Conservation (phyloP, 805 yeast genomes). For the Cyberlindnera subsufficiens region DNA sequence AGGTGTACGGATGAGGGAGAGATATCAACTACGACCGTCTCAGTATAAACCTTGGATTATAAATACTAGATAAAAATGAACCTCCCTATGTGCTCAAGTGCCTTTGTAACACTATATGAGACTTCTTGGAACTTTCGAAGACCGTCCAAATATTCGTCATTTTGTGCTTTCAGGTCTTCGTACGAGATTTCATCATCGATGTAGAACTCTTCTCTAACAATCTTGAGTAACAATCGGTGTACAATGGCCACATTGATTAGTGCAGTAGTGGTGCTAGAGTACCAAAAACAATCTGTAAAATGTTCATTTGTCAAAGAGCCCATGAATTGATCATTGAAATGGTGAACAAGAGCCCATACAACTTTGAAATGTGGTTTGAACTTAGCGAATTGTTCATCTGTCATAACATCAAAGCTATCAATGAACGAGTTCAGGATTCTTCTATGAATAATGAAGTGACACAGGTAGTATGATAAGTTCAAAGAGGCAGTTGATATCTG, state of each 20-base stretch:
- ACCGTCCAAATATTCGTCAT: constrained; percentile 3
- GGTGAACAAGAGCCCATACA: constrained; percentile 9
- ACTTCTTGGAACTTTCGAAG: constrained; percentile 2
- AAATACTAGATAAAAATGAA: too few species aligned
- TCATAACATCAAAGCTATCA: constrained; percentile 10
- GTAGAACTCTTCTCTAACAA: constrained; percentile 12
- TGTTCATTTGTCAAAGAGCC: constrained; percentile 15
- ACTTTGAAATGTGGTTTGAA: constrained; percentile 15
- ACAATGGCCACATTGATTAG: constrained; percentile 21
- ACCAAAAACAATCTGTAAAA: constrained; percentile 12
- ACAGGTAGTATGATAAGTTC: constrained; percentile 17
- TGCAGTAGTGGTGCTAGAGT: constrained; percentile 6
- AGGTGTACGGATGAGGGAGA: too few species aligned
- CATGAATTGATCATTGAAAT: constrained; percentile 17
- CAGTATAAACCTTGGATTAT: too few species aligned
- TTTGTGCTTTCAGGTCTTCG: background rate
- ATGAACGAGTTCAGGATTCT: constrained; percentile 18
- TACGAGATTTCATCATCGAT: constrained; percentile 14
- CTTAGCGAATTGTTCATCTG: constrained; percentile 7
- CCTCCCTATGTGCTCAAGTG: constrained; percentile 5
- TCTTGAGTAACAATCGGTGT: constrained; percentile 13
- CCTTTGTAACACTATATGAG: constrained; percentile 1
- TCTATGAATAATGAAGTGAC: constrained; percentile 20
- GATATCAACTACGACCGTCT: too few species aligned
- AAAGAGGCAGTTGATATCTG: constrained; percentile 19